Evolutionary conservation across 2,329 filamentous ascomycete species (phyloP).

Genomic region (Hypocrella siamensis): DNA sequence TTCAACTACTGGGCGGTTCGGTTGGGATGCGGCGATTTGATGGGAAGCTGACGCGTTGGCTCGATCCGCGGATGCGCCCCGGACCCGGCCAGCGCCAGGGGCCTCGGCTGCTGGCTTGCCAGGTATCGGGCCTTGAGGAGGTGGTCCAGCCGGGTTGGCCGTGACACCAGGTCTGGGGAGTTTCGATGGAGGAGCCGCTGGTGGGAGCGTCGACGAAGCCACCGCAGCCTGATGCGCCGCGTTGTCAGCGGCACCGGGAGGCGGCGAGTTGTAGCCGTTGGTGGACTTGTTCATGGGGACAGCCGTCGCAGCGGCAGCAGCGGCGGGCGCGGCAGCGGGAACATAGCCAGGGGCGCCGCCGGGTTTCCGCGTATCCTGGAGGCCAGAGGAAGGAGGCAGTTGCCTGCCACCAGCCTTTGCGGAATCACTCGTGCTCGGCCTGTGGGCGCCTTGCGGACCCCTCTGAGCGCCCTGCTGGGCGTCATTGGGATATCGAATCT

Average conservation of each 20-base stretch:
- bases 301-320: slow-evolving; percentile 4
- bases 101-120: slow-evolving; percentile 27
- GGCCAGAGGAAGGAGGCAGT: slow-evolving; percentile 14
- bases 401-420: slow-evolving; percentile 15
- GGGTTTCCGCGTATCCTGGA: slow-evolving; percentile 2
- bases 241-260: slow-evolving; percentile 22
- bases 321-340: neutral
- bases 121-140: slow-evolving; percentile 38
- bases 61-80: slow-evolving; percentile 35
- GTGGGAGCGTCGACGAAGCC: slow-evolving; percentile 4
- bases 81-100: slow-evolving; percentile 23
- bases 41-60: slow-evolving; percentile 21
- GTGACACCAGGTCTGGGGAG: slow-evolving; percentile 13
- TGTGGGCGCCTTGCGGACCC: slow-evolving; percentile 19
- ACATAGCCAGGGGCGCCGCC: neutral
- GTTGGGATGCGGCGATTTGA: slow-evolving; percentile 5
- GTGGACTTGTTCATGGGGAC: slow-evolving; percentile 17
- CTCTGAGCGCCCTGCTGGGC: slow-evolving; percentile 23
- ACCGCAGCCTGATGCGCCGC: slow-evolving; percentile 17
- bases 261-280: slow-evolving; percentile 25
- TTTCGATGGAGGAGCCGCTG: slow-evolving; percentile 17
- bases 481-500: slow-evolving; percentile 92
- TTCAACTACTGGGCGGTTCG: slow-evolving; percentile 23
- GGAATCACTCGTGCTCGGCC: slow-evolving; percentile 25
- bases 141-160: slow-evolving; percentile 30